Base-by-base conservation (phyloP, 805 yeast species). In the Kodamaea sagamina region DNA sequence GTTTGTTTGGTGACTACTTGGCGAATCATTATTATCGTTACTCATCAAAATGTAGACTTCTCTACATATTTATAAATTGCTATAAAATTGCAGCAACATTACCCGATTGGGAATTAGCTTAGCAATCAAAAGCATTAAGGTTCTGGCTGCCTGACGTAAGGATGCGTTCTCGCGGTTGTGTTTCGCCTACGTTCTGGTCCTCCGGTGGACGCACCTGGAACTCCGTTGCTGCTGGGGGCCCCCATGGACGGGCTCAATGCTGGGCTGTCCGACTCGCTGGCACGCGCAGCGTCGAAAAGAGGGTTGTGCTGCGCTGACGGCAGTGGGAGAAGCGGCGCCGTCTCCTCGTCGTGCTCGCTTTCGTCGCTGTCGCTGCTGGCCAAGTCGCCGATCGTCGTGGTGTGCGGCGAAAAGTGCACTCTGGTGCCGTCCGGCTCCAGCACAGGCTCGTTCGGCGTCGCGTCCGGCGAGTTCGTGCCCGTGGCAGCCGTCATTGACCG, bases 351-450 rank as follows among this genome's bases (percentile, higher is more conserved):
- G 2, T 36, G 24, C n/a, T 32, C 27, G 18, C 44, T 41, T 3
- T 41, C 44, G 4, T 41, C 44, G 7, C 41, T 32, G 6, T 21
- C 43, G 12, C 43, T 41, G 17, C 36, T 27, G n/a, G 36, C 37
- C 29, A 45, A 36, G 39, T 45, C 48, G 13, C 44, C 43, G 19
- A 39, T 44, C 17, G 48, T 42, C 6, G 50, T 44, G 16, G 46
- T 47, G 36, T 46, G 42, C 3, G 48, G 48, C 16, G 48, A 39
- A 18, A 46, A 42, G 32, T 42, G 46, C 13, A 42, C 46, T 35
- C 44, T 18, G 15, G 37, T 41, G 7, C 26, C 36, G 16, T 31
- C 19, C 22, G 19, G 34, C 11, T 39, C 37, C 34, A 29, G 15
- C 17, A 13, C 19, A 8, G 29, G 37, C 17, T 32, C 37, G 18